Base-by-base conservation (phyloP, 192 early-diverging fungal species). In the Kappamyces sp. region DNA sequence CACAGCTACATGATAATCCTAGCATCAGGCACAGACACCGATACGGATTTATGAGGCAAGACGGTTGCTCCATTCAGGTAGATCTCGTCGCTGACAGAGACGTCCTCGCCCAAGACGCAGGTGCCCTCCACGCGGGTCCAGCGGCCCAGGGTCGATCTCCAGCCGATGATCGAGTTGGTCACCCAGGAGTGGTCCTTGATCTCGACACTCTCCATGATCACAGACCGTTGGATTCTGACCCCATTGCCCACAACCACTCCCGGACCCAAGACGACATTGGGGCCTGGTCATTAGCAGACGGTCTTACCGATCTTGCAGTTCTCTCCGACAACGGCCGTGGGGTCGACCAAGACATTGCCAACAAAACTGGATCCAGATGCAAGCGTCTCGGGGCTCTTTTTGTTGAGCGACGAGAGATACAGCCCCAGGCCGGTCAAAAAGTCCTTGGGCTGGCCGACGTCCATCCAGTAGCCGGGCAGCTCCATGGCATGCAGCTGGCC, bases 391-490 rank as follows among this genome's bases (percentile, higher is more conserved):
- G 93, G 91, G 42, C 75, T 72, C 62, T 77, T 78, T 77, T 93
- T 87, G 65, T 82, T 66, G 57, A 99, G 57, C 59, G 89, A 87
- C 22, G 81, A 69, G 49, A 99, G 84, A 71, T 96, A 98, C 49
- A 99, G 78, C 53, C 90, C 91, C 29, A 91, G 91, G 30, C 96
- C 96, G 2, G 86, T 92, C 66, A 99, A 77, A 70, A 87, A 99
- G 71, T 99, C 96, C 72, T 94, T 95, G 52, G 96, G 96, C 71
- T 99, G 96, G 38, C 96, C 96, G 57, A 99, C 94, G 69, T 99
- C 96, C 86, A 93, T 93, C 96, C 96, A 99, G 84, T 89, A 97
- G 61, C 93, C 93, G 42, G 90, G 87, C 48, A 99, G 81, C 35
- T 91, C 89, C 67, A 94, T 94, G 22, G 89, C 83, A 79, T 96